Conservation (phyloP, 1,284 basidiomycete genomes). For the Apiotrichum domesticum region DNA sequence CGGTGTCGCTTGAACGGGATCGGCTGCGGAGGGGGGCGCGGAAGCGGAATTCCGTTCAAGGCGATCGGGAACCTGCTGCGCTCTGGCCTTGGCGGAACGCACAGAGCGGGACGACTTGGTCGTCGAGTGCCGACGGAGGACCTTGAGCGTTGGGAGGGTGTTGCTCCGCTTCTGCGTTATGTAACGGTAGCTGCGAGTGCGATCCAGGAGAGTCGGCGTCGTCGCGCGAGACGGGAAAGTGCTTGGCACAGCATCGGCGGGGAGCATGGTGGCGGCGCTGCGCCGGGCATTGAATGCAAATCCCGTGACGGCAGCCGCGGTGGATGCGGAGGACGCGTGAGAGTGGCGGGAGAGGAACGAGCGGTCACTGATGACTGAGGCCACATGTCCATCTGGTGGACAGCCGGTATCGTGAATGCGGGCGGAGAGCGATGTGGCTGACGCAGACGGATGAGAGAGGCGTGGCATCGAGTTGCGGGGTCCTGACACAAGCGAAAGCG, state of each 20-base stretch:
- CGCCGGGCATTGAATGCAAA: background rate
- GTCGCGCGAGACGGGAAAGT: background rate
- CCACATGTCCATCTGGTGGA: too few species aligned
- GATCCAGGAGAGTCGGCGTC: background rate
- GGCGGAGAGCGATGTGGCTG: too few species aligned
- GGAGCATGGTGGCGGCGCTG: background rate
- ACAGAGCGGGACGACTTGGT: background rate
- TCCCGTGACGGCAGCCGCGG: background rate
- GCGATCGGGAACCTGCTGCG: too few species aligned
- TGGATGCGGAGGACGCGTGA: background rate
- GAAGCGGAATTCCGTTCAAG: too few species aligned
- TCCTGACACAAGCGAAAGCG: too few species aligned
- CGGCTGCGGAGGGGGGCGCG: too few species aligned
- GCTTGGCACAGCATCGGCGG: background rate
- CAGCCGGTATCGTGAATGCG: too few species aligned
- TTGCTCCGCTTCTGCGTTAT: background rate
- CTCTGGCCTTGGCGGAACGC: background rate
- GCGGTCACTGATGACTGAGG: too few species aligned
- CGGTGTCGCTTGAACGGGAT: background rate
- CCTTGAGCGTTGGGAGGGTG: background rate
- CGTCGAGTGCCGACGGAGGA: background rate
- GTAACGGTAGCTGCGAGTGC: background rate
- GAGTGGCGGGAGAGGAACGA: too few species aligned
- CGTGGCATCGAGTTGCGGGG: too few species aligned
- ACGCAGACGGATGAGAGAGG: too few species aligned